Conservation (phyloP, 2,329 filamentous ascomycete species). For the Penicillium sp. region DNA sequence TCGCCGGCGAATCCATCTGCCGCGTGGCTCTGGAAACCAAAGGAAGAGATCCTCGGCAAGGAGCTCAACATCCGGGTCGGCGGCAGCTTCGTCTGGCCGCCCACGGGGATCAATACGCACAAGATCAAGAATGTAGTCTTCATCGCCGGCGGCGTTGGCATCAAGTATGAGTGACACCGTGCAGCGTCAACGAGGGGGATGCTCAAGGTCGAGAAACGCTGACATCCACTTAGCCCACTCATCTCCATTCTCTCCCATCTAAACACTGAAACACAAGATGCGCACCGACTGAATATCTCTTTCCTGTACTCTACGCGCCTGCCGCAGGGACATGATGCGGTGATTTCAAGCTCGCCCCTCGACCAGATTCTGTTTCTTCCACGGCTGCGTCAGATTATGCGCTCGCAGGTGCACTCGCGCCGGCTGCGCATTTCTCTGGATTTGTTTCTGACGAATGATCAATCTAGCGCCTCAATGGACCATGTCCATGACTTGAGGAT, state of each 20-base stretch:
- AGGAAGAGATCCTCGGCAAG: constrained; percentile 55
- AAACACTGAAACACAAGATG: constrained; percentile 42
- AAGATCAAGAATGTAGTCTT: constrained; percentile 63
- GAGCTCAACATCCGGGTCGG: constrained; percentile 69
- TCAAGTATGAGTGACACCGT: constrained; percentile 58
- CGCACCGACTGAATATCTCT: constrained; percentile 47
- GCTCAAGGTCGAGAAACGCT: no score
- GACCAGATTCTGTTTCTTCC: constrained; percentile 49
- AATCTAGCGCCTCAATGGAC: constrained; percentile 16
- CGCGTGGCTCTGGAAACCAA: constrained; percentile 68
- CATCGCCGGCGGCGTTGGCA: constrained; percentile 76
- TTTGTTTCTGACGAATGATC: constrained; percentile 37
- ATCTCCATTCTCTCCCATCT: constrained; percentile 69
- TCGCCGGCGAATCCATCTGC: constrained; percentile 70
- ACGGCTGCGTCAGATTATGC: constrained; percentile 42
- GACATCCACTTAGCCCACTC: constrained; percentile 54
- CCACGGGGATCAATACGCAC: constrained; percentile 40
- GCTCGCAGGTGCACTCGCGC: constrained; percentile 26
- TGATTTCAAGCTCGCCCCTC: constrained; percentile 14
- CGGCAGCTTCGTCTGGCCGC: constrained; percentile 78
- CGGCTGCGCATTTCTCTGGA: constrained; percentile 32
- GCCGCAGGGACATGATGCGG: constrained; percentile 12
- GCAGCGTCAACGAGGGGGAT: not conserved
- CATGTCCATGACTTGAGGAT: constrained; percentile 26
- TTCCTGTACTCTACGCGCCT: constrained; percentile 63